Evolutionary conservation across 352 stramenopile genomes (phyloP).

Genomic region (Aphanomyces invadans): DNA sequence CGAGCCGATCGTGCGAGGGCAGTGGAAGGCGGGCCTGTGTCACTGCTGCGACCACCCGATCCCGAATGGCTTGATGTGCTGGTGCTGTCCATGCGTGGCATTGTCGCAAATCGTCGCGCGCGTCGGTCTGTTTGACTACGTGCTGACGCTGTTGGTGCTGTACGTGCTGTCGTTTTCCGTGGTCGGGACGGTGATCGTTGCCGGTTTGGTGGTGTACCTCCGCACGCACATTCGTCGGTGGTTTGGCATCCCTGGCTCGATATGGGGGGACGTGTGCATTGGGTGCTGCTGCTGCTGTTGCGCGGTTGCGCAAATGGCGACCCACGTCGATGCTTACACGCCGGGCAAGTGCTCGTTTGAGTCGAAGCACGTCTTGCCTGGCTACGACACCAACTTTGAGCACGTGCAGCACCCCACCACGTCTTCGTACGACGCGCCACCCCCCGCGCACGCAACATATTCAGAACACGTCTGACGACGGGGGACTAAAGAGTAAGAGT

Average conservation of each 20-base stretch:
- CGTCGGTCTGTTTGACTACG: slow-evolving; percentile 22
- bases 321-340: slow-evolving; percentile 32
- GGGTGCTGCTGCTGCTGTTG: slow-evolving; percentile 31
- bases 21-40: slow-evolving; percentile 1
- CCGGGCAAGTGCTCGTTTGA: slow-evolving; percentile 26
- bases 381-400: slow-evolving; percentile 1
- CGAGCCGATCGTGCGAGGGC: background rate
- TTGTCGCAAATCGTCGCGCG: slow-evolving; percentile 26
- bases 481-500: too few species aligned
- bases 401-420: background rate
- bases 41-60: slow-evolving; percentile 15
- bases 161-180: background rate
- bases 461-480: background rate
- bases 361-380: slow-evolving; percentile 20
- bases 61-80: slow-evolving; percentile 26
- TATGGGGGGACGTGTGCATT: slow-evolving; percentile 13
- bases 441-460: background rate
- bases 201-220: slow-evolving; percentile 18
- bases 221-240: slow-evolving; percentile 15
- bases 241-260: slow-evolving; percentile 7
- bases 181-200: slow-evolving; percentile 1
- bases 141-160: background rate
- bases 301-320: slow-evolving; percentile 31
- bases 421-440: background rate
- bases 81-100: slow-evolving; percentile 27